These are phyloP conservation scores for Lunularia cruciata DNA, from an alignment of 225 moss, liverwort and hornwort species.

Conservation along the genomic window DNA sequence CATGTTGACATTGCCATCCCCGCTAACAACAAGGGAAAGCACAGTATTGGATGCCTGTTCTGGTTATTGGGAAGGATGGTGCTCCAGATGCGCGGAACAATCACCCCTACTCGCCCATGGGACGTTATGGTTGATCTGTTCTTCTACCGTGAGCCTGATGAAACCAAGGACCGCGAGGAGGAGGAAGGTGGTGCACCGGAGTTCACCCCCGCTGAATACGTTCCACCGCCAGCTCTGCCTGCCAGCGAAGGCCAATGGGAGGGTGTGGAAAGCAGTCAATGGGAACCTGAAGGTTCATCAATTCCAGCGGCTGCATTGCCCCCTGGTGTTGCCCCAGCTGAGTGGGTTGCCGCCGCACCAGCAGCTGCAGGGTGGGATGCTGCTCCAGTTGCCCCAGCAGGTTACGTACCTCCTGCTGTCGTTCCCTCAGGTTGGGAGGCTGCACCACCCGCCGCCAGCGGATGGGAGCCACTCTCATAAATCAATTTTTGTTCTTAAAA, in stretches of 20 bases:
- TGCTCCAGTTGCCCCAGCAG: constrained; percentile 10
- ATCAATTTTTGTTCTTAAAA: constrained; percentile 19
- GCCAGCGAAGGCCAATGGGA: constrained; percentile 55
- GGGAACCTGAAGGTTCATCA: constrained; percentile 41
- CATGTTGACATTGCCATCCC: constrained; percentile 84
- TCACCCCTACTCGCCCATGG: constrained; percentile 68
- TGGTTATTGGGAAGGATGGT: constrained; percentile 84
- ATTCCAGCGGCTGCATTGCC: constrained; percentile 27
- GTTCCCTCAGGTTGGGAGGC: constrained; percentile 45
- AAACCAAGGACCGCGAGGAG: constrained; percentile 73
- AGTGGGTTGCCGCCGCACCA: constrained; percentile 19
- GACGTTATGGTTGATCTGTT: constrained; percentile 85
- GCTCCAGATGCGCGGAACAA: constrained; percentile 80
- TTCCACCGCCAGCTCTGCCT: constrained; percentile 33
- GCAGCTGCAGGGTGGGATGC: constrained; percentile 42
- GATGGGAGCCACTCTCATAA: constrained; percentile 40
- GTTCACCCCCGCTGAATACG: constrained; percentile 48
- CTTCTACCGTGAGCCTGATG: constrained; percentile 84
- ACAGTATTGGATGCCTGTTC: constrained; percentile 76
- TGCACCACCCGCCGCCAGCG: constrained; percentile 17
- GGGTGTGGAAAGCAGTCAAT: constrained; percentile 43
- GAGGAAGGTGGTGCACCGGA: constrained; percentile 65
- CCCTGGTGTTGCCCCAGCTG: constrained; percentile 20
- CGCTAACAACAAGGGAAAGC: constrained; percentile 89
- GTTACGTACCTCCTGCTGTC: constrained; percentile 19